Evolutionary conservation across 805 yeast genomes (phyloP), one percentile per base, ranked within the genome.

Genomic region (Torulaspora microellipsoides): DNA sequence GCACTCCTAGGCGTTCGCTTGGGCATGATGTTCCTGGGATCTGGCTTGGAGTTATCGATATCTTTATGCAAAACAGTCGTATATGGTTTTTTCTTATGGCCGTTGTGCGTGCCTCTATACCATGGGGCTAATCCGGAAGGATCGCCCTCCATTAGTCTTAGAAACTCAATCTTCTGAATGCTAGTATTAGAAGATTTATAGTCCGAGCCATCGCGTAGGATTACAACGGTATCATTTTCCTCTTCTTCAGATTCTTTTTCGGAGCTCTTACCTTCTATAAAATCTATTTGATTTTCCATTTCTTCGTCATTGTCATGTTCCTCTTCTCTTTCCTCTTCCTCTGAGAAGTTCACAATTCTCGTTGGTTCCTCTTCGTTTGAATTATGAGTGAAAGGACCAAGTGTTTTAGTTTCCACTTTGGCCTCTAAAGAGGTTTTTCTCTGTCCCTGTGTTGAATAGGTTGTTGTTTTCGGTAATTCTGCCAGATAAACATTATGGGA

Each of bases 21-120:
- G 1, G 66, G 64, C 29, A 60, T 39, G 27, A 58, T 53, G 46
- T 57, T 59, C 49, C 66, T 53, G 30, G 62, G 57, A 47, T 55
- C 59, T 6, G 58, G 62, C 45, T 52, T 52, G 5, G 65, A 57
- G 42, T 62, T 61, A 41, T 62, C 65, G 11, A 57, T 58, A 40
- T 60, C 62, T 25, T 55, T 55, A 38, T 54, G 46, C 23, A 55
- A 37, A 28, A 60, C 57, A 3, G 65, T 60, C 2, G 59, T 54
- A 36, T 59, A 58, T n/a, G 64, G 61, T 31, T 50, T 59, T n/a
- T 42, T 50, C 27, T 49, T 46, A 25, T 42, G 40, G 20, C 27
- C 29, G n/a, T 34, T 39, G n/a, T 20, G 34, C 13, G 32, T 45
- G 9, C 42, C 47, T 45, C 54, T 42, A 32, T 55, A 49, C 54